phyloP scores from a whole-genome alignment of 2,329 filamentous ascomycete genomes.

The Pseudogymnoascus sp. region DNA sequence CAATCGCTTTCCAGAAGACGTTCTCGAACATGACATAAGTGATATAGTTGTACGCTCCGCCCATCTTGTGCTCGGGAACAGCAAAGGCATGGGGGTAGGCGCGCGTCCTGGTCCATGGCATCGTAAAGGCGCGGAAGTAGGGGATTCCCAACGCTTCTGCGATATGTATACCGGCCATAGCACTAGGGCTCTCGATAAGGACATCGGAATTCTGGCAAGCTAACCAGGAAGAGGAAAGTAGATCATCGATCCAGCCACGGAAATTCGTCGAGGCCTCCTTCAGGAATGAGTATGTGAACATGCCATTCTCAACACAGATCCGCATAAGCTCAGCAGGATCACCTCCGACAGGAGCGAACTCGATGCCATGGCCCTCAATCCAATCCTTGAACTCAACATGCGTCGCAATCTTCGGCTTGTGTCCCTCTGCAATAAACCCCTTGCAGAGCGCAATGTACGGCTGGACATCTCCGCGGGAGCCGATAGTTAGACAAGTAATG shows the following conservation, averaged over 20 bases:
- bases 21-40: conserved; percentile 96
- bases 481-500: conserved; percentile 92
- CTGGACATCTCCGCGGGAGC: conserved; percentile 91
- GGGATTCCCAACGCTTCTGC: conserved; percentile 87
- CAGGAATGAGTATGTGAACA: conserved; percentile 89
- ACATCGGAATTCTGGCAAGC: conserved; percentile 84
- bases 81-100: conserved; percentile 96
- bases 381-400: conserved; percentile 84
- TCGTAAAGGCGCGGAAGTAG: conserved; percentile 95
- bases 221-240: conserved; percentile 71
- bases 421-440: conserved; percentile 77
- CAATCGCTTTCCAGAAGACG: conserved; percentile 91
- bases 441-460: conserved; percentile 97
- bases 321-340: conserved; percentile 93
- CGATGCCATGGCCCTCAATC: conserved; percentile 88
- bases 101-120: conserved; percentile 95
- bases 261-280: conserved; percentile 81
- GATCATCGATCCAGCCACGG: conserved; percentile 87
- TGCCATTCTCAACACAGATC: conserved; percentile 92
- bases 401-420: conserved; percentile 79
- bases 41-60: conserved; percentile 88
- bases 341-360: conserved; percentile 80
- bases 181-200: conserved; percentile 88
- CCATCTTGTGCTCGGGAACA: conserved; percentile 87
- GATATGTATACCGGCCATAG: conserved; percentile 97